Evolutionary conservation across 176 grass and related monocot species (phyloP).

Genomic region (Musa acuminata): DNA sequence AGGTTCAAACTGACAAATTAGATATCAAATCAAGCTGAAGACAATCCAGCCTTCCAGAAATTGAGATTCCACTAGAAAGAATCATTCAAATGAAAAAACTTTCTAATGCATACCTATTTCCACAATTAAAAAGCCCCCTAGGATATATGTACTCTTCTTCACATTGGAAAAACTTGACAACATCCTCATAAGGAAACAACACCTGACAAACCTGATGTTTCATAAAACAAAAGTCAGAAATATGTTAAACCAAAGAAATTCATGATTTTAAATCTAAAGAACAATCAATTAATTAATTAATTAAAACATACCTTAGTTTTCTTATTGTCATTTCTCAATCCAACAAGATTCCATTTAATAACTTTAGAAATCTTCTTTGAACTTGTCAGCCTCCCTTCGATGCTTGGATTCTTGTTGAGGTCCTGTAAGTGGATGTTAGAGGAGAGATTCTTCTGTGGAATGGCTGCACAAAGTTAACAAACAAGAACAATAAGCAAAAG

Average conservation of each 20-base stretch:
- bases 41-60: no score
- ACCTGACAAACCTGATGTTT: conserved; percentile 36
- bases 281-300: no score
- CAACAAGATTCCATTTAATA: conserved; percentile 64
- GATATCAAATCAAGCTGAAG: no score
- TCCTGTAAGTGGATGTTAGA: conserved; percentile 36
- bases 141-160: conserved; percentile 61
- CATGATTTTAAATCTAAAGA: background rate
- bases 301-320: conserved; percentile 54
- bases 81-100: background rate
- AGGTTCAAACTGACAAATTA: no score
- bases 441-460: conserved; percentile 28
- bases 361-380: conserved; percentile 71
- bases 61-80: no score
- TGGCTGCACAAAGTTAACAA: conserved; percentile 37
- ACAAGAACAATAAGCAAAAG: conserved; percentile 23
- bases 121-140: conserved; percentile 95
- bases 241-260: background rate
- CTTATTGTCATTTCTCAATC: conserved; percentile 85
- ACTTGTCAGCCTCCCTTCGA: conserved; percentile 44
- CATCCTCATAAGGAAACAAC: conserved; percentile 74
- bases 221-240: background rate
- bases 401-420: conserved; percentile 37
- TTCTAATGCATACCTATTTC: conserved; percentile 59
- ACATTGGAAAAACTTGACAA: conserved; percentile 88